Evolutionary conservation across 2,329 filamentous ascomycete genomes (phyloP).

Genomic region (Nothopassalora personata): DNA sequence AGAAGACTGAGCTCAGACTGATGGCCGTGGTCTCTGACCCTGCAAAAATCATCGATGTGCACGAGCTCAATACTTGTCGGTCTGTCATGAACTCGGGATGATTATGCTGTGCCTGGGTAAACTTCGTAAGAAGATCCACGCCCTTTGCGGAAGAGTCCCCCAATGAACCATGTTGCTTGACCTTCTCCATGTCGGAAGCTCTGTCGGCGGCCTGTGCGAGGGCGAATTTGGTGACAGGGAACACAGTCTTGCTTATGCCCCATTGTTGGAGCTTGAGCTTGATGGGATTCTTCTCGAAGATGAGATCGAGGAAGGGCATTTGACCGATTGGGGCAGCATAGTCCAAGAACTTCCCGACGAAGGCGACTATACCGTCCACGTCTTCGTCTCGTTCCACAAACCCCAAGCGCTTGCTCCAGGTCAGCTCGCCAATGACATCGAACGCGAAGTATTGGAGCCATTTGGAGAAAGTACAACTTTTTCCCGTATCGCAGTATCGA

Average conservation of each 20-base stretch:
- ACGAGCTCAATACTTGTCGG: constrained; percentile 63
- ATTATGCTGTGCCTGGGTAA: constrained; percentile 61
- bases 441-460: constrained; percentile 81
- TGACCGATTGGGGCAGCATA: constrained; percentile 71
- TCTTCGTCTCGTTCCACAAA: constrained; percentile 71
- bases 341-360: constrained; percentile 59
- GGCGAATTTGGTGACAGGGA: constrained; percentile 69
- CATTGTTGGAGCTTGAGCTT: constrained; percentile 62
- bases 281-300: constrained; percentile 71
- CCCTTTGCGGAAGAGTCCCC: constrained; percentile 35
- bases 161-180: constrained; percentile 37
- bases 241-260: constrained; percentile 62
- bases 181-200: constrained; percentile 48
- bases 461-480: constrained; percentile 58
- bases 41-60: constrained; percentile 66
- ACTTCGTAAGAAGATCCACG: constrained; percentile 65
- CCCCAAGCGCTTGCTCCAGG: constrained; percentile 68
- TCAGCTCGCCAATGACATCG: constrained; percentile 73
- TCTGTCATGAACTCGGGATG: constrained; percentile 69
- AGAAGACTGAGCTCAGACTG: constrained; percentile 65
- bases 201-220: constrained; percentile 62
- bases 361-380: constrained; percentile 66
- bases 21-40: constrained; percentile 72
- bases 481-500: constrained; percentile 38
- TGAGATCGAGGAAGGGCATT: constrained; percentile 63